Evolutionary conservation across 2,329 filamentous ascomycete genomes (phyloP).

Genomic region (Apiospora pterosperma): DNA sequence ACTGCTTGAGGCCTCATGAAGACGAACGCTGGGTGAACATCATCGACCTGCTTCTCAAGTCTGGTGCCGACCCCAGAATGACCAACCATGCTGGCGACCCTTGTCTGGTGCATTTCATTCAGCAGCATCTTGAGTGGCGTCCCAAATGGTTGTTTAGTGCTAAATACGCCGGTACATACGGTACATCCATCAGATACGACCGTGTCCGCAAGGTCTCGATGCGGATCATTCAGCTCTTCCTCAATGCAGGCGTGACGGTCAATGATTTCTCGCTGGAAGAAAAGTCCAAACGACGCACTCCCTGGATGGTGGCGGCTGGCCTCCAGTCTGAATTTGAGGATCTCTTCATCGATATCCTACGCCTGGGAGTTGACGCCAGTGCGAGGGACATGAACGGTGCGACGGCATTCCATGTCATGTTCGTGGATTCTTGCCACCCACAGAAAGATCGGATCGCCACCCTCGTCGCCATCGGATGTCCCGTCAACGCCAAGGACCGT

Average conservation of each 20-base stretch:
- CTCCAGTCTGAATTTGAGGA: background rate
- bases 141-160: background rate
- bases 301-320: background rate
- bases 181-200: background rate
- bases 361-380: background rate
- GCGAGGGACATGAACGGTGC: background rate
- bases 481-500: background rate
- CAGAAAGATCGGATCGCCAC: background rate
- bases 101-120: background rate
- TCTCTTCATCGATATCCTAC: background rate
- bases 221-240: background rate
- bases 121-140: background rate
- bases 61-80: background rate
- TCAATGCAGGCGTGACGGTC: background rate
- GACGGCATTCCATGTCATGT: background rate
- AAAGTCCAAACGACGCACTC: background rate
- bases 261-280: background rate
- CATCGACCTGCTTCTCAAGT: background rate
- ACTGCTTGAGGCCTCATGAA: background rate
- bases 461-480: background rate
- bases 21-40: background rate
- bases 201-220: background rate
- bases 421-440: background rate
- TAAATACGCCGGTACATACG: background rate
- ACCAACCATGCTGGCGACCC: background rate